Evolutionary conservation across 768 basidiomycete species (phyloP).

Genomic region (Boletus rubescentipes): DNA sequence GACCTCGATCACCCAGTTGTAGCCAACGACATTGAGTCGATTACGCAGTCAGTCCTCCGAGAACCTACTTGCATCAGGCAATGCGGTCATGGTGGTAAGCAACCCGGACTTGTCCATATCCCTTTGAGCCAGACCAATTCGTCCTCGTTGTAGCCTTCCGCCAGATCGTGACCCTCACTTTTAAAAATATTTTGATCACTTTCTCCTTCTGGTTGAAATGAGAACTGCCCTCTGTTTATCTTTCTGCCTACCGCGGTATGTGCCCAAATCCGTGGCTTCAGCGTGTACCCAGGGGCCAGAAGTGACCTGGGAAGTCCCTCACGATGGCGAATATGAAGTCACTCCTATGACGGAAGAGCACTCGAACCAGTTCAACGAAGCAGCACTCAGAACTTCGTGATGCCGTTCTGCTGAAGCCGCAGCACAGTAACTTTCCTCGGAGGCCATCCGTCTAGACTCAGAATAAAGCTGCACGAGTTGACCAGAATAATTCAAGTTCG

Average conservation of each 20-base stretch:
- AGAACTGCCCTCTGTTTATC: background rate
- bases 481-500: no score
- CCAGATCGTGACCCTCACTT: background rate
- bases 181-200: background rate
- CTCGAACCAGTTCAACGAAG: slow-evolving; percentile 7
- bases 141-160: background rate
- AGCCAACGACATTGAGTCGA: slow-evolving; percentile 7
- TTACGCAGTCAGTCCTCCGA: background rate
- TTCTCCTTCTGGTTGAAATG: background rate
- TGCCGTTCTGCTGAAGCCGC: no score
- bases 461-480: background rate
- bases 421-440: background rate
- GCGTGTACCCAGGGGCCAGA: background rate
- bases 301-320: background rate
- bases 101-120: background rate
- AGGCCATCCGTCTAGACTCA: background rate
- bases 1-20: background rate
- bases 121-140: background rate
- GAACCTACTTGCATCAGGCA: background rate
- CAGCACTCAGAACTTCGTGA: background rate
- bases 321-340: background rate
- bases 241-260: background rate
- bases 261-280: background rate
- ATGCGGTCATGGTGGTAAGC: background rate
- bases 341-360: background rate